Conservation (phyloP, 2,329 filamentous ascomycete genomes). For the Berkeleyomyces basicola region DNA sequence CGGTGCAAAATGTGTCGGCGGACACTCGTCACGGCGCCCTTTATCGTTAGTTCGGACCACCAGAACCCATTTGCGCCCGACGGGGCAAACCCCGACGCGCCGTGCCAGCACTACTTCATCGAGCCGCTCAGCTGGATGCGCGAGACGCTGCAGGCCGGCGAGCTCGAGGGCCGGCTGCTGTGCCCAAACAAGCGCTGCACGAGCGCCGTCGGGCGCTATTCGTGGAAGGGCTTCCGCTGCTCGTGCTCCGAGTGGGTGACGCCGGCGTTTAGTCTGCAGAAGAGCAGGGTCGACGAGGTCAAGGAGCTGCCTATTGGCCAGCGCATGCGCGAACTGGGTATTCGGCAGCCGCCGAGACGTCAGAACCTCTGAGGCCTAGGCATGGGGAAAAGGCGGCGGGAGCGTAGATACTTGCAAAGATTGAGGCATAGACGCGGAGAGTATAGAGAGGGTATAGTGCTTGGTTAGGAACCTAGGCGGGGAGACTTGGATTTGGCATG, state of each 20-base stretch:
- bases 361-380: conserved; percentile 21
- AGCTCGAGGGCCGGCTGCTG: conserved; percentile 65
- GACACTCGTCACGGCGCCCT: conserved; percentile 37
- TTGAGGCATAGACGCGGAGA: not conserved
- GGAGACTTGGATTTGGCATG: not conserved
- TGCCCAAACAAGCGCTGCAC: conserved; percentile 69
- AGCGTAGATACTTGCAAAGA: too few species aligned
- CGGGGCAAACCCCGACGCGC: conserved; percentile 14
- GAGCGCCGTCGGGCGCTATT: conserved; percentile 77
- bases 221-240: conserved; percentile 91
- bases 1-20: conserved; percentile 85
- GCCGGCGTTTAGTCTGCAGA: conserved; percentile 74
- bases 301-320: conserved; percentile 18
- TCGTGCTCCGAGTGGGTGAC: conserved; percentile 83
- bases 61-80: conserved; percentile 18
- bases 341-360: conserved; percentile 36
- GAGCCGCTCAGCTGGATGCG: conserved; percentile 95
- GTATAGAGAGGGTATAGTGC: not conserved
- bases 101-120: conserved; percentile 75
- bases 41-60: conserved; percentile 44
- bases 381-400: not conserved
- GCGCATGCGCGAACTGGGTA: conserved; percentile 24
- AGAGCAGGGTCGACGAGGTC: conserved; percentile 63
- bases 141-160: conserved; percentile 59
- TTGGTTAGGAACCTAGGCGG: not conserved